Conservation (phyloP, 805 yeast species). For the Yamadazyma laniorum region DNA sequence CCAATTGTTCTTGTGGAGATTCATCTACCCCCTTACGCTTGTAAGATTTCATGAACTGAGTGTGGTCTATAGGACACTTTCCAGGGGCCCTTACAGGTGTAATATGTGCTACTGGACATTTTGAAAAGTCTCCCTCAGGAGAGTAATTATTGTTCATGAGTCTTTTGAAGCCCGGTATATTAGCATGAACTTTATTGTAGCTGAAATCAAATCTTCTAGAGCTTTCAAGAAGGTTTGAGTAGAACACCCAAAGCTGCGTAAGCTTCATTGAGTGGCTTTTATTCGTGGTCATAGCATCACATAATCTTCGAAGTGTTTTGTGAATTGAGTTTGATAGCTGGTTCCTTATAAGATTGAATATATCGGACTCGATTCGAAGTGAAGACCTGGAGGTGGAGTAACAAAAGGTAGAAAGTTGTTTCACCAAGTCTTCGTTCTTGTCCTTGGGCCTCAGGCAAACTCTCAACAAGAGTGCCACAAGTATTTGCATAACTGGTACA, state of each 20-base stretch:
- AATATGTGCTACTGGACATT: constrained; percentile 19
- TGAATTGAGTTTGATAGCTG: constrained; percentile 9
- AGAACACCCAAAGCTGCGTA: constrained; percentile 33
- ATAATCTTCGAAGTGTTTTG: constrained; percentile 3
- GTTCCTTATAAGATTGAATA: constrained; percentile 6
- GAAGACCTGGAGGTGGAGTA: constrained; percentile 10
- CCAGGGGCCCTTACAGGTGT: constrained; percentile 9
- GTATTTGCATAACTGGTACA: constrained; percentile 11
- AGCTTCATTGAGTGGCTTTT: constrained; percentile 10
- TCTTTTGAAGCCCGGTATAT: constrained; percentile 25
- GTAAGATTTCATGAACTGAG: neutral
- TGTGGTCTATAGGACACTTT: constrained; percentile 36
- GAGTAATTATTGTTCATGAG: neutral
- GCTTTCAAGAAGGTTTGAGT: constrained; percentile 34
- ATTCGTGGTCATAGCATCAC: neutral
- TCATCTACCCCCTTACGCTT: neutral
- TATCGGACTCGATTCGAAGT: constrained; percentile 3
- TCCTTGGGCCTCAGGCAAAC: constrained; percentile 9
- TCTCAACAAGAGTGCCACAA: constrained; percentile 13
- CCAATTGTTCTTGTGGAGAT: neutral
- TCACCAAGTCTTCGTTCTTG: constrained; percentile 12
- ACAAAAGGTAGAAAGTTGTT: constrained; percentile 13
- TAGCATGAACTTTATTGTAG: constrained; percentile 33
- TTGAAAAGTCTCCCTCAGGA: constrained; percentile 3
- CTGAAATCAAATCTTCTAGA: constrained; percentile 26